phyloP scores from a whole-genome alignment of 2,329 filamentous ascomycete genomes.

The Cytospora piceae region DNA sequence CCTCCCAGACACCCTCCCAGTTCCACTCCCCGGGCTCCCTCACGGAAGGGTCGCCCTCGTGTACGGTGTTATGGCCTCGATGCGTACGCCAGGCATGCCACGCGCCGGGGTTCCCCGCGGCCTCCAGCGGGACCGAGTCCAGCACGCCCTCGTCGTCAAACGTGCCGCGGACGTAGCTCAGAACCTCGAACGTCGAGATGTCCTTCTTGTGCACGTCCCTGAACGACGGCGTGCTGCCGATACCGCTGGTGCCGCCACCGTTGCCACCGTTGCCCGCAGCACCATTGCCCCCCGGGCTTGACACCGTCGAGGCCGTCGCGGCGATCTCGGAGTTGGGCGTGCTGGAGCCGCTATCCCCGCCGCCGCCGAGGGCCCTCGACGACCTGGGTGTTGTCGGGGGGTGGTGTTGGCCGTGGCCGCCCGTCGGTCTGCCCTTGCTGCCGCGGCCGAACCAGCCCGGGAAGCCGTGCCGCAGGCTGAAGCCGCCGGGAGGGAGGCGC shows the following conservation, averaged over 20 bases:
- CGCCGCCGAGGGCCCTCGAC: conserved; percentile 27
- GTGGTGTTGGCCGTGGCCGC: conserved; percentile 41
- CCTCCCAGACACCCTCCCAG: conserved; percentile 97
- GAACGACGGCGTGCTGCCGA: conserved; percentile 40
- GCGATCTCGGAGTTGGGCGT: conserved; percentile 40
- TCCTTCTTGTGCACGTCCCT: conserved; percentile 47
- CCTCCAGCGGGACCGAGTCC: conserved; percentile 77
- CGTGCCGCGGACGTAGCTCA: conserved; percentile 79
- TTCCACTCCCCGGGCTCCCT: conserved; percentile 86
- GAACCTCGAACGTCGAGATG: conserved; percentile 66
- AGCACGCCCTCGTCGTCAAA: conserved; percentile 80
- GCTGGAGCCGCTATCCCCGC: conserved; percentile 34
- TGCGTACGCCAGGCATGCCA: conserved; percentile 92
- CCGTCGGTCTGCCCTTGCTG: conserved; percentile 50
- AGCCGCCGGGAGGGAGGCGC: conserved; percentile 82
- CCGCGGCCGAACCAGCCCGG: conserved; percentile 81
- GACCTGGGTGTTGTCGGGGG: conserved; percentile 35
- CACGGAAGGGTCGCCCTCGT: conserved; percentile 30
- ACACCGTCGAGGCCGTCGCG: conserved; percentile 35
- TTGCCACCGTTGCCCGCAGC: conserved; percentile 10
- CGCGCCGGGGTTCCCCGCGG: conserved; percentile 85
- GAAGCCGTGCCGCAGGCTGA: conserved; percentile 89
- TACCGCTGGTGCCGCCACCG: neutral
- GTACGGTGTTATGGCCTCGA: conserved; percentile 38
- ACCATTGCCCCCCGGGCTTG: conserved; percentile 28